Conservation (phyloP, 2,329 filamentous ascomycete species). For the Alternaria sp. region DNA sequence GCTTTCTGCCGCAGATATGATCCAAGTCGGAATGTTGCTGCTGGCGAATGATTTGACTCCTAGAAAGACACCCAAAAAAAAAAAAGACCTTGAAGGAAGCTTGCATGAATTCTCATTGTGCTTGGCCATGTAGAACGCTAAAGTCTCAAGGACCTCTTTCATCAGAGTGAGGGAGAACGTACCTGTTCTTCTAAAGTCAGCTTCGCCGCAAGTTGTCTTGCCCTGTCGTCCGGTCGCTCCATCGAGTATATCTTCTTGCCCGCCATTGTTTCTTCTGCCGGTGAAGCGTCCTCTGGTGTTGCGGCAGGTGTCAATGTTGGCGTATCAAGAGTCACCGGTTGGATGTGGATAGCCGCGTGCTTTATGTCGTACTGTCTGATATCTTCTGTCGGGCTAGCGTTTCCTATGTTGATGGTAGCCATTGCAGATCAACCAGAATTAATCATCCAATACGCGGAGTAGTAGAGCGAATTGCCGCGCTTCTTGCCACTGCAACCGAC, state of each 20-base stretch:
- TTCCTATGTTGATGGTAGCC: slow-evolving; percentile 41
- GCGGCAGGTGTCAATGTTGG: slow-evolving; percentile 40
- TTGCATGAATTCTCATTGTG: neutral
- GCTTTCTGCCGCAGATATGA: neutral
- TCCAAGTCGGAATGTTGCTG: neutral
- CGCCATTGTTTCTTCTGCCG: slow-evolving; percentile 39
- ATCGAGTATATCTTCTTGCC: slow-evolving; percentile 45
- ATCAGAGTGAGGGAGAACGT: slow-evolving; percentile 26
- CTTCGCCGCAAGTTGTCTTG: slow-evolving; percentile 46
- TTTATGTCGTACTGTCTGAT: slow-evolving; percentile 43
- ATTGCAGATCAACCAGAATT: slow-evolving; percentile 37
- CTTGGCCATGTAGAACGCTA: neutral
- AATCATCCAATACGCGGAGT: slow-evolving; percentile 31
- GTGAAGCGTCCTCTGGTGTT: slow-evolving; percentile 37
- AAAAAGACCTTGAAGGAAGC: neutral
- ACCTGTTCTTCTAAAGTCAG: slow-evolving; percentile 52
- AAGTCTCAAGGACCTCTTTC: slow-evolving; percentile 12
- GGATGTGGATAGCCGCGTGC: slow-evolving; percentile 40
- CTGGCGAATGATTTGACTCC: neutral
- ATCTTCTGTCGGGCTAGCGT: slow-evolving; percentile 38
- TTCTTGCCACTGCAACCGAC: slow-evolving; percentile 32
- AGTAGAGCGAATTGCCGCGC: slow-evolving; percentile 38
- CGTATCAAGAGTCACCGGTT: slow-evolving; percentile 36
- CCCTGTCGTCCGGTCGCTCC: slow-evolving; percentile 45
- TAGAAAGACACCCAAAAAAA: neutral